A percentile compares a stretch with the other conserved stretches of the same genome.
Evolutionary conservation across 345 rosid species (phyloP).

Genomic region (Syzygium oleosum): DNA sequence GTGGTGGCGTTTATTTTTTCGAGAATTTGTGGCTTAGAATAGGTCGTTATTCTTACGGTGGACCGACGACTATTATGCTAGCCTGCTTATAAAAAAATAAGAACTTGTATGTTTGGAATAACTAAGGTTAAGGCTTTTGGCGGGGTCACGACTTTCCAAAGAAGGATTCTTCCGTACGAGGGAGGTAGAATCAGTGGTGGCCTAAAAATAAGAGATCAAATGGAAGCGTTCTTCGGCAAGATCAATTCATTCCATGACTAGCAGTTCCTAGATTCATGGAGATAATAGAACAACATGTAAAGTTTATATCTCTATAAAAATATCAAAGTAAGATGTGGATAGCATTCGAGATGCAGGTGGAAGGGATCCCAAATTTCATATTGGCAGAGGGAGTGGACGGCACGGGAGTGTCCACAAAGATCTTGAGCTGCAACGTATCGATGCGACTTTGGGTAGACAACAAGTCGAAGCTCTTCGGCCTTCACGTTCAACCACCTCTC

Average conservation of each 20-base stretch:
- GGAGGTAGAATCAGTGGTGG: neutral
- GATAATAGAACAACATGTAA: neutral
- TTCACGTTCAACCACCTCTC: conserved; percentile 57
- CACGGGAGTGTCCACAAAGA: conserved; percentile 59
- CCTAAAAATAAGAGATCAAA: neutral
- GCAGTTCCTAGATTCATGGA: neutral
- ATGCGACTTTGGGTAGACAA: conserved; percentile 47
- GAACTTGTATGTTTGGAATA: neutral
- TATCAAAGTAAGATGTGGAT: neutral
- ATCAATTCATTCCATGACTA: neutral
- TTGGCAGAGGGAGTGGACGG: conserved; percentile 77
- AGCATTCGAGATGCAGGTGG: conserved; percentile 31
- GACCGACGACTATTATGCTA: too few species aligned
- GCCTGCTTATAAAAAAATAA: neutral
- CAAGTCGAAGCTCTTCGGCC: conserved; percentile 69
- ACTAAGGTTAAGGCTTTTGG: neutral
- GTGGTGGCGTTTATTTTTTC: too few species aligned
- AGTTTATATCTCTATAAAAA: neutral
- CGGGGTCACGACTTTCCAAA: neutral
- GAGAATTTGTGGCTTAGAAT: too few species aligned
- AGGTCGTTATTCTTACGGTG: too few species aligned
- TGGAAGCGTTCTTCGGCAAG: neutral
- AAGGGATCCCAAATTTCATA: conserved; percentile 33
- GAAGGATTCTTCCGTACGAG: neutral
- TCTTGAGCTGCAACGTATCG: conserved; percentile 67